phyloP scores from a whole-genome alignment of 495 filamentous ascomycete species.

The Daldinia grandis region DNA sequence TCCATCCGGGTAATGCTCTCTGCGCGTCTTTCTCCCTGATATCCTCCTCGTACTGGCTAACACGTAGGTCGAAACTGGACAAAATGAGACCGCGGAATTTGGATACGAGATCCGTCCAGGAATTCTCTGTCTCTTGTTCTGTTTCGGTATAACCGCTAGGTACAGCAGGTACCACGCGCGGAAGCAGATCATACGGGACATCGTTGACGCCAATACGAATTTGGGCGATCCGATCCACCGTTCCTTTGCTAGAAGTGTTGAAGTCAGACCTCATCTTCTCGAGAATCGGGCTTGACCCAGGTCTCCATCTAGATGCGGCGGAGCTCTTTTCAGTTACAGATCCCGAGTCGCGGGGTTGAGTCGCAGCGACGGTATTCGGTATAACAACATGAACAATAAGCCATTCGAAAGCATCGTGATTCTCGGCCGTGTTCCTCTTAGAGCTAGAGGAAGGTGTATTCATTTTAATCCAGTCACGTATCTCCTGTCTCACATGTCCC shows the following conservation, averaged over 20 bases:
- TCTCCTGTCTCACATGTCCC: conserved; percentile 71
- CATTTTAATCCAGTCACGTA: conserved; percentile 90
- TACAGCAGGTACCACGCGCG: conserved; percentile 63
- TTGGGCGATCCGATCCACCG: conserved; percentile 83
- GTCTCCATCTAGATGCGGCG: conserved; percentile 74
- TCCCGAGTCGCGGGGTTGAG: conserved; percentile 66
- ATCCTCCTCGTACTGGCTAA: conserved; percentile 95
- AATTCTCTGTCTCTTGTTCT: conserved; percentile 72
- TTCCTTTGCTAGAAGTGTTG: conserved; percentile 81
- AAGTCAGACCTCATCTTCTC: conserved; percentile 94
- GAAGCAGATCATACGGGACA: conserved; percentile 64
- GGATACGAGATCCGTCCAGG: conserved; percentile 81
- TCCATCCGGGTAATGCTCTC: conserved; percentile 91
- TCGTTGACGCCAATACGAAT: conserved; percentile 75
- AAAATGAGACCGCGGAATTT: conserved; percentile 90
- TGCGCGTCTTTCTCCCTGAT: conserved; percentile 93
- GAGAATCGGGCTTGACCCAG: conserved; percentile 78
- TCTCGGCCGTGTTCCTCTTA: conserved; percentile 64
- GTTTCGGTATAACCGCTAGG: conserved; percentile 69
- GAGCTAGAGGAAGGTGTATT: conserved; percentile 64
- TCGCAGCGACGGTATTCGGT: conserved; percentile 77
- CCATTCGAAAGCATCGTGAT: conserved; percentile 98
- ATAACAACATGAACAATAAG: conserved; percentile 90
- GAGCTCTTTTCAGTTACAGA: conserved; percentile 54
- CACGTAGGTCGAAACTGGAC: conserved; percentile 87